Evolutionary conservation across 2,329 filamentous ascomycete species (phyloP), one percentile per base, ranked within the genome.

Genomic region (Orbilia quercus): DNA sequence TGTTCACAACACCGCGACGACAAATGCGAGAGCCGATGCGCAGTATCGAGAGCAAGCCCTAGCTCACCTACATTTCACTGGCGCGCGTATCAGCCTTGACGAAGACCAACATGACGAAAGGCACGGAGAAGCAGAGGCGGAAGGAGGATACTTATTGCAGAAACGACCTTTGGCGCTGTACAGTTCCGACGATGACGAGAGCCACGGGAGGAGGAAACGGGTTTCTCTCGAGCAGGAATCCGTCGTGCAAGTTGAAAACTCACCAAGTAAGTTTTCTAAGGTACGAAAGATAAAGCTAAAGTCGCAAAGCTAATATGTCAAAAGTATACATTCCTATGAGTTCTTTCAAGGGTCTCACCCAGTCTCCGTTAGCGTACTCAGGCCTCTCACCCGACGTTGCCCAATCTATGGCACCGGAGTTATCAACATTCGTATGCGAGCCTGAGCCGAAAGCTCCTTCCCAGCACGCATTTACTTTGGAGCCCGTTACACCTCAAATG

Each of bases 1-100:
- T 7, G 51, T 66, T 16, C 62, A 66, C 51, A 66, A 66, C 20
- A 66, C 50, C 6, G 62, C 62, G 42, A 66, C 62, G 44, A 66
- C 62, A 18, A 66, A 66, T 57, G 20, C 62, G 12, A 66, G 34
- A 18, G 62, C 62, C 7, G 62, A 66, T 28, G 38, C 62, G 11
- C 50, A 40, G 51, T 66, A 66, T 28, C 62, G 62, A 7, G 62
- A 66, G 28, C 62, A 66, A 28, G 62, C 62, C 11, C 16, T 66
- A 28, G 62, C 42, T 18, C 50, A 57, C 18, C 42, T 57, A 12
- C 50, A 44, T 11, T 66, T 66, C 18, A 11, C 22, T n/a, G 62
- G 62, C 7, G 47, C 42, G 16, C 62, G 62, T 12, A n/a, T 66
- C 18, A 23, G 31, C 28, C 20, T 50, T 42, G 40, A 50, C n/a